Conservation (phyloP, 108 stramenopile species). For the Cyclotella cryptica region DNA sequence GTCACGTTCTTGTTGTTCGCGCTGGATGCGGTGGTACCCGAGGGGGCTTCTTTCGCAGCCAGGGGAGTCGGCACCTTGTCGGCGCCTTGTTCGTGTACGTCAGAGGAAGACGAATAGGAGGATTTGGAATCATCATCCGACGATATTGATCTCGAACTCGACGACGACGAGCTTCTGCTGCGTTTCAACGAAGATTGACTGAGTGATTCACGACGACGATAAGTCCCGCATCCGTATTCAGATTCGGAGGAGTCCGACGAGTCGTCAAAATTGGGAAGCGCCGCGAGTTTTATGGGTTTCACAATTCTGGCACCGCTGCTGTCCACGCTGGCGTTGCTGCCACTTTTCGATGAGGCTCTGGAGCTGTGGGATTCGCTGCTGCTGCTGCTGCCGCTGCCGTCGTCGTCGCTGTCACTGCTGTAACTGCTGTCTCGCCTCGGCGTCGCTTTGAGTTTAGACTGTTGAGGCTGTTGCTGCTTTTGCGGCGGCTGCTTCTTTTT, state of each 20-base stretch:
- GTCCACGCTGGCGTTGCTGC: conserved; percentile 1
- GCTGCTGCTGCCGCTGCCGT: conserved; percentile 6
- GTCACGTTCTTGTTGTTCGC: neutral
- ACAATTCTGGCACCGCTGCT: conserved; percentile 14
- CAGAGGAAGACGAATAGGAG: neutral
- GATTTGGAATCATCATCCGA: conserved; percentile 4
- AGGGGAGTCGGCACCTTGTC: too few relatives aligned
- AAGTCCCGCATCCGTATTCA: conserved; percentile 9
- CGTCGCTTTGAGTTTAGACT: too few relatives aligned
- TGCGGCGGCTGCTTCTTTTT: too few relatives aligned
- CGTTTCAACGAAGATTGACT: conserved; percentile 1
- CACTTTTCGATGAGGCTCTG: neutral
- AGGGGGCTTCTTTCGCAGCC: neutral
- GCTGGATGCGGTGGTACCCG: neutral
- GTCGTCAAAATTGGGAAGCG: conserved; percentile 13
- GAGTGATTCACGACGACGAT: conserved; percentile 10
- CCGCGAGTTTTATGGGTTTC: conserved; percentile 10
- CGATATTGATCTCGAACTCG: neutral
- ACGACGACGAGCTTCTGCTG: conserved; percentile 8
- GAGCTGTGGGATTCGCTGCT: neutral
- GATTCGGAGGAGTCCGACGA: conserved; percentile 4
- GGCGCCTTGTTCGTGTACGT: neutral
- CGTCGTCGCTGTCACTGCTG: neutral
- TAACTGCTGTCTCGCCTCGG: neutral
- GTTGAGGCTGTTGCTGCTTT: too few relatives aligned